A percentile compares a stretch with the other conserved stretches of the same genome.
Evolutionary conservation across 2,329 filamentous ascomycete species (phyloP).

Genomic region (Fusarium mangiferae): DNA sequence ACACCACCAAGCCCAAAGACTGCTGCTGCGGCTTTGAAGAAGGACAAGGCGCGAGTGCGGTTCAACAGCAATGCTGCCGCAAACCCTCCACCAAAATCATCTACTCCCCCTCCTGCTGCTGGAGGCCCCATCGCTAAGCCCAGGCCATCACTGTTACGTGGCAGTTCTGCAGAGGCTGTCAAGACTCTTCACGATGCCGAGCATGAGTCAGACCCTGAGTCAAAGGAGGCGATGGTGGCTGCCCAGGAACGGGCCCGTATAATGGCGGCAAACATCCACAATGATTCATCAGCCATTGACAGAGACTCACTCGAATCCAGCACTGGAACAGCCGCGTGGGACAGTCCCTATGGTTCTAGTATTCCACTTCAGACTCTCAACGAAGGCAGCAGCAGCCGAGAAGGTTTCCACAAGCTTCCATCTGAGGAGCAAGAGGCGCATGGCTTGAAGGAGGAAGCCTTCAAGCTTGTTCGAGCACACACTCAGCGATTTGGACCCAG

Average conservation of each 20-base stretch:
- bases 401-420: conserved; percentile 33
- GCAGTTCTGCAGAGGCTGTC: conserved; percentile 54
- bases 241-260: conserved; percentile 56
- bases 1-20: conserved; percentile 22
- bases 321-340: conserved; percentile 44
- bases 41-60: conserved; percentile 59
- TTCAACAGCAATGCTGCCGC: conserved; percentile 59
- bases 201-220: conserved; percentile 44
- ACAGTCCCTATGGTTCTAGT: conserved; percentile 35
- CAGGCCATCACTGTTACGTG: conserved; percentile 56
- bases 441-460: conserved; percentile 49
- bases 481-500: conserved; percentile 43
- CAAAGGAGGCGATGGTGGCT: conserved; percentile 50
- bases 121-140: conserved; percentile 41
- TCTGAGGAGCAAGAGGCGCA: conserved; percentile 16
- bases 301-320: conserved; percentile 53
- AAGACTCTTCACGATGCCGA: conserved; percentile 41
- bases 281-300: conserved; percentile 49
- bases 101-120: conserved; percentile 16
- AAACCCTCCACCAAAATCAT: conserved; percentile 39
- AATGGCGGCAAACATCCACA: conserved; percentile 54
- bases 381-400: conserved; percentile 15
- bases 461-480: conserved; percentile 57
- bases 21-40: conserved; percentile 41
- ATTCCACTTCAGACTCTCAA: conserved; percentile 50